These are phyloP conservation scores for Cercophora scortea DNA, from an alignment of 495 filamentous ascomycete genomes.

Conservation along the genomic window DNA sequence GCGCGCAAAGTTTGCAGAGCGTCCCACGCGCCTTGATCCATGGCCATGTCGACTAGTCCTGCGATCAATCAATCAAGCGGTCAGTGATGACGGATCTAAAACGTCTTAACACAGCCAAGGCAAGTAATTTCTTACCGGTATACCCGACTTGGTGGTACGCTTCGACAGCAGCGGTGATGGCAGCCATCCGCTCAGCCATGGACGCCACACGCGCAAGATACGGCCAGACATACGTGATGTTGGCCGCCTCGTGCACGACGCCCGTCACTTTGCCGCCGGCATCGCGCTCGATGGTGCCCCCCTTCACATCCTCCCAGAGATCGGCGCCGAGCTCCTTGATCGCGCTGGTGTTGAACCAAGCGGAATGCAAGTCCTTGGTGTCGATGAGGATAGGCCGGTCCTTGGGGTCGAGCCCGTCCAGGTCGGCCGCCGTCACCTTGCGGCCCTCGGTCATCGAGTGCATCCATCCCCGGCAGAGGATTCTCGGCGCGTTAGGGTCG, in stretches of 20 bases:
- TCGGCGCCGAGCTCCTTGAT: slow-evolving; percentile 44
- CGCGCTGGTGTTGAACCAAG: slow-evolving; percentile 53
- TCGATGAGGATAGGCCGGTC: slow-evolving; percentile 53
- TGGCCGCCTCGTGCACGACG: slow-evolving; percentile 50
- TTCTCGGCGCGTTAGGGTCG: slow-evolving; percentile 41
- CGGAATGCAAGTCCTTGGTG: slow-evolving; percentile 54
- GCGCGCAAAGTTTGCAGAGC: slow-evolving; percentile 40
- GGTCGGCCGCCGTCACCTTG: slow-evolving; percentile 42
- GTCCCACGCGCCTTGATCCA: slow-evolving; percentile 56
- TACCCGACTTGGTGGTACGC: slow-evolving; percentile 51
- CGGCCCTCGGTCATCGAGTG: slow-evolving; percentile 44
- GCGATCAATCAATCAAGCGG: too few species aligned
- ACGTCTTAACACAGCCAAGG: too few species aligned
- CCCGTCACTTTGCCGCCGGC: slow-evolving; percentile 43
- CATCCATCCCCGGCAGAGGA: slow-evolving; percentile 55
- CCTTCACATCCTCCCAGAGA: slow-evolving; percentile 42
- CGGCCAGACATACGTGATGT: slow-evolving; percentile 51
- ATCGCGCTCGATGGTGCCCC: slow-evolving; percentile 50
- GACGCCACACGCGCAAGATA: slow-evolving; percentile 44
- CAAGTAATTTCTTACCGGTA: slow-evolving; percentile 32
- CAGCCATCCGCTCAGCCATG: slow-evolving; percentile 44
- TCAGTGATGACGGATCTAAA: too few species aligned
- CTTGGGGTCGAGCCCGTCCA: slow-evolving; percentile 49
- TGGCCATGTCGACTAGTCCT: slow-evolving; percentile 57
- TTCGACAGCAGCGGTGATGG: slow-evolving; percentile 39